These are phyloP conservation scores for Russula lepida DNA, from an alignment of 768 basidiomycete genomes.

Conservation along the genomic window DNA sequence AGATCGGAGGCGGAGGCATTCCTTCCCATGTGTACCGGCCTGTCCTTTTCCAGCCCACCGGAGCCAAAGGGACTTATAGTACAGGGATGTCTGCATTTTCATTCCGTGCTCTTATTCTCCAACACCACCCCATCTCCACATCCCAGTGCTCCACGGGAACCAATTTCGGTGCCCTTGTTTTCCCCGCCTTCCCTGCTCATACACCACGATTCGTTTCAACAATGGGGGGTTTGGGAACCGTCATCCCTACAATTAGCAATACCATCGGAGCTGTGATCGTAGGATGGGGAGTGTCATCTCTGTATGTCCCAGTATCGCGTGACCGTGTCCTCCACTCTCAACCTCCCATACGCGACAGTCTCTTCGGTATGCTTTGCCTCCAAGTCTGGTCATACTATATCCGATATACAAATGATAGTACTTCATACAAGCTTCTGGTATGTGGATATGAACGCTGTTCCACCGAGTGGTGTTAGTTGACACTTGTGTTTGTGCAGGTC, in stretches of 20 bases:
- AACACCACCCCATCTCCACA: not conserved
- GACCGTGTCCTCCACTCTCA: not conserved
- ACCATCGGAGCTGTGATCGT: constrained; percentile 17
- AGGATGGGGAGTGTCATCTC: constrained; percentile 17
- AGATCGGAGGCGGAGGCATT: not conserved
- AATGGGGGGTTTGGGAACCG: not conserved
- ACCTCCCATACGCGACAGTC: not conserved
- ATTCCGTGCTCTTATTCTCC: not conserved
- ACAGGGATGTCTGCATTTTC: not conserved
- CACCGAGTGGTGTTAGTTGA: not conserved
- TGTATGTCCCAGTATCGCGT: constrained; percentile 11
- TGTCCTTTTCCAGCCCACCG: not conserved
- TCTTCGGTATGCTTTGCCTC: constrained; percentile 20
- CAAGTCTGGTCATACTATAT: constrained; percentile 17
- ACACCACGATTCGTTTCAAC: not conserved
- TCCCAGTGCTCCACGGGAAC: not conserved
- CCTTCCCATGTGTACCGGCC: constrained; percentile 10
- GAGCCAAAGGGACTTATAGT: not conserved
- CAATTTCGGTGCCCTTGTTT: not conserved
- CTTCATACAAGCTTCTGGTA: constrained; percentile 17
- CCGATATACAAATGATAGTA: constrained; percentile 18
- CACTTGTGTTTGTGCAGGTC: constrained; percentile 1
- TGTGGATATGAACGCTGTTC: not conserved
- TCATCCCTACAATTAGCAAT: constrained; percentile 5
- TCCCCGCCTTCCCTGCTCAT: not conserved